A percentile compares a stretch with the other conserved stretches of the same genome.
Conservation (phyloP, 306 rosid species). For the Alnus rubra region DNA sequence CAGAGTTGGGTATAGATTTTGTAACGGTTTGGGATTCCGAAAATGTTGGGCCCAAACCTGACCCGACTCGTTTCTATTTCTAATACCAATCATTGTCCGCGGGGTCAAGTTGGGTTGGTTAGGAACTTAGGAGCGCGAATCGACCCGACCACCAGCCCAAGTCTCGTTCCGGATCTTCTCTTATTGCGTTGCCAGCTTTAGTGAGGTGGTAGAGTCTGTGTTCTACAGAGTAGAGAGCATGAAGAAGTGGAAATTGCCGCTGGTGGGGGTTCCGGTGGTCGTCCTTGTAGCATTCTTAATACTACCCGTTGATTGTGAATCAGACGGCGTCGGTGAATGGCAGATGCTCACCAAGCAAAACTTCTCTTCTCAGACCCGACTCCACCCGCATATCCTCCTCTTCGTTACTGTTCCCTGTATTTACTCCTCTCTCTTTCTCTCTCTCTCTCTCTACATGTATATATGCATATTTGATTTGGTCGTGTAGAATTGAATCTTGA, state of each 20-base stretch:
- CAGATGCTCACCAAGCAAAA: conserved; percentile 74
- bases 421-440: not conserved
- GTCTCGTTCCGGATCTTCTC: not conserved
- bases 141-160: not conserved
- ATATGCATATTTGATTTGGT: not conserved
- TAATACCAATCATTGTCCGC: too few relatives aligned
- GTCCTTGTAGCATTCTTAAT: not conserved
- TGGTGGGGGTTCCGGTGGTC: not conserved
- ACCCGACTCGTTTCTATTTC: too few relatives aligned
- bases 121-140: not conserved
- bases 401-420: conserved; percentile 77
- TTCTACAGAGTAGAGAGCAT: not conserved
- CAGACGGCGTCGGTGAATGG: conserved; percentile 52
- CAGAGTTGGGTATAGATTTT: too few relatives aligned
- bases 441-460: not conserved
- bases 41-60: too few relatives aligned
- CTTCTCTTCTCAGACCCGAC: conserved; percentile 85
- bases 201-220: not conserved
- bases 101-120: not conserved
- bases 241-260: not conserved
- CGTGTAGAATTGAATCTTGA: not conserved
- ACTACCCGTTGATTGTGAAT: conserved; percentile 23
- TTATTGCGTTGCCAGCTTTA: not conserved
- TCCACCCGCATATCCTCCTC: conserved; percentile 71
- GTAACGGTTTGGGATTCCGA: too few relatives aligned